phyloP scores from a whole-genome alignment of 768 basidiomycete species.

The Collybiopsis confluens region DNA sequence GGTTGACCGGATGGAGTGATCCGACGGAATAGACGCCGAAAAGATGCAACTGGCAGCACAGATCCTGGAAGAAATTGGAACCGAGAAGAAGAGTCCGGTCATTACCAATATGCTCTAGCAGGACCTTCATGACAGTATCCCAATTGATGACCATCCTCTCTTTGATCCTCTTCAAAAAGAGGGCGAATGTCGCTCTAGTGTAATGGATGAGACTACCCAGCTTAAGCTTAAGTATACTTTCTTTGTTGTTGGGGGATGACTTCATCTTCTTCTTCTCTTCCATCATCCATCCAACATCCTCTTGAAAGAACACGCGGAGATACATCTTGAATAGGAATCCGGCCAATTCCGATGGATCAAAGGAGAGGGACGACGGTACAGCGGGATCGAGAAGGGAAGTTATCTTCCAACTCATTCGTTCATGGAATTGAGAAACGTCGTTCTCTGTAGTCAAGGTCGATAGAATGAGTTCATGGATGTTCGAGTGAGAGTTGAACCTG shows the following conservation, averaged over 20 bases:
- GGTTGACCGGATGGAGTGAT: slow-evolving; percentile 1
- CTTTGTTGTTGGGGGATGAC: too few species aligned
- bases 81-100: slow-evolving; percentile 18
- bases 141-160: slow-evolving; percentile 29
- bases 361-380: slow-evolving; percentile 1
- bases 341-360: slow-evolving; percentile 29
- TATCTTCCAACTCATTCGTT: slow-evolving; percentile 34
- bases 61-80: slow-evolving; percentile 38
- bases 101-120: slow-evolving; percentile 17
- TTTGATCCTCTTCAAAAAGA: not conserved
- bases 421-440: slow-evolving; percentile 25
- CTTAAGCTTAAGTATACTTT: not conserved
- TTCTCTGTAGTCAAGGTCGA: slow-evolving; percentile 1
- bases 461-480: slow-evolving; percentile 33
- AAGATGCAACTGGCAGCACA: slow-evolving; percentile 42
- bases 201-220: not conserved
- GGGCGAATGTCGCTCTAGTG: not conserved
- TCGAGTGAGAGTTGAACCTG: slow-evolving; percentile 34
- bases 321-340: slow-evolving; percentile 39
- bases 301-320: slow-evolving; percentile 34
- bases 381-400: slow-evolving; percentile 11
- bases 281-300: not conserved
- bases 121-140: slow-evolving; percentile 32
- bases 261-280: too few species aligned
- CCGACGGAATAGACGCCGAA: slow-evolving; percentile 31